Evolutionary conservation across 805 yeast species (phyloP).

Genomic region (Candida tibetensis): DNA sequence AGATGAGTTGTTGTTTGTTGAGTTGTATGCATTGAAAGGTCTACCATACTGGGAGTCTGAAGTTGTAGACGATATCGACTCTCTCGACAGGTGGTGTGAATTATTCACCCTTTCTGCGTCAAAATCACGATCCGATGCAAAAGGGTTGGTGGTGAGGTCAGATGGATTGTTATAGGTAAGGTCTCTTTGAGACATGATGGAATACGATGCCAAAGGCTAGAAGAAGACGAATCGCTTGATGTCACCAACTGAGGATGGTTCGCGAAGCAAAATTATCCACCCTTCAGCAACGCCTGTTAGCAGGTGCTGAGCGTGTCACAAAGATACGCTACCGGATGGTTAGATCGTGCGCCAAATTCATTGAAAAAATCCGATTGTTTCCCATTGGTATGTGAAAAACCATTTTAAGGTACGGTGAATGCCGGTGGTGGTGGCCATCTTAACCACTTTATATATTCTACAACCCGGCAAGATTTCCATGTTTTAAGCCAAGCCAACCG

Average conservation of each 20-base stretch:
- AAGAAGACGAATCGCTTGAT: neutral
- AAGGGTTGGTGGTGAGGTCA: slow-evolving; percentile 14
- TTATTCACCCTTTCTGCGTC: neutral
- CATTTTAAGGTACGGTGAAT: too few relatives aligned
- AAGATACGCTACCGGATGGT: too few relatives aligned
- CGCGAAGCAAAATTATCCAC: too few relatives aligned
- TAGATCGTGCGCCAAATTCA: too few relatives aligned
- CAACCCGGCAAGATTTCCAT: too few relatives aligned
- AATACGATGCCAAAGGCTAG: neutral
- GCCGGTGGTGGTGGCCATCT: too few relatives aligned
- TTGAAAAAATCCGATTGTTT: too few relatives aligned
- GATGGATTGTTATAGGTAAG: slow-evolving; percentile 27
- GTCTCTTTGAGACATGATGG: slow-evolving; percentile 26
- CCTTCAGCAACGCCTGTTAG: too few relatives aligned
- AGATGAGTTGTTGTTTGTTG: slow-evolving; percentile 38
- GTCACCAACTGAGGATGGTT: neutral
- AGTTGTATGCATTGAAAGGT: slow-evolving; percentile 39
- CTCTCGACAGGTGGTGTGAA: slow-evolving; percentile 7
- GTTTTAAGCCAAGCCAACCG: too few relatives aligned
- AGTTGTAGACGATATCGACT: slow-evolving; percentile 14
- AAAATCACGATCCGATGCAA: slow-evolving; percentile 5
- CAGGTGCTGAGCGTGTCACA: too few relatives aligned
- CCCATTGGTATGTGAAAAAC: too few relatives aligned
- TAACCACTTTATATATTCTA: too few relatives aligned
- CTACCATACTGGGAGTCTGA: slow-evolving; percentile 24